phyloP scores from a whole-genome alignment of 1,284 basidiomycete species.

The Marasmius tenuissimus region DNA sequence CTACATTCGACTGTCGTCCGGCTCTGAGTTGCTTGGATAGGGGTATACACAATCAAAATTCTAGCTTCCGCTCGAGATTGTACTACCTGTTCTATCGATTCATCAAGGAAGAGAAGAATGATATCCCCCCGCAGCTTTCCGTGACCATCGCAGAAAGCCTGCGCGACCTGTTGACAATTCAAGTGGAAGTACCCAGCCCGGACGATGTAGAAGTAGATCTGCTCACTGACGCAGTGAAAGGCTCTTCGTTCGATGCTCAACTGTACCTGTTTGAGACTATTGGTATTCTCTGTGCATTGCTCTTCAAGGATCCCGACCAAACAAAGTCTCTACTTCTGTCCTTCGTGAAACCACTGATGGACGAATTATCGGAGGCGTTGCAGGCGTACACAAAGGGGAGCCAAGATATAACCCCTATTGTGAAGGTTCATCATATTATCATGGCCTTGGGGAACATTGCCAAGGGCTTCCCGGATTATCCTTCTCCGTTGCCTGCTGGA shows the following conservation, averaged over 20 bases:
- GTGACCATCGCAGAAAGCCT: slow-evolving; percentile 74
- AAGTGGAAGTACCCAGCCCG: slow-evolving; percentile 64
- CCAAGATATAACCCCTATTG: slow-evolving; percentile 71
- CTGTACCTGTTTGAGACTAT: slow-evolving; percentile 94
- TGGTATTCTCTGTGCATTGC: slow-evolving; percentile 81
- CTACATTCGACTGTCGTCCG: neutral
- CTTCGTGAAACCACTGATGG: slow-evolving; percentile 80
- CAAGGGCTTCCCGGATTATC: slow-evolving; percentile 95
- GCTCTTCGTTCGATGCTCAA: slow-evolving; percentile 85
- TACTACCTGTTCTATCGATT: slow-evolving; percentile 96
- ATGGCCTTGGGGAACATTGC: slow-evolving; percentile 94
- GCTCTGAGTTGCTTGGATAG: slow-evolving; percentile 40
- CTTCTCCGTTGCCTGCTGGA: slow-evolving; percentile 62
- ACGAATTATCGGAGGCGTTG: slow-evolving; percentile 72
- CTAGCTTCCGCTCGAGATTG: slow-evolving; percentile 74
- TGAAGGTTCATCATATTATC: slow-evolving; percentile 94
- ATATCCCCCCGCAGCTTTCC: slow-evolving; percentile 77
- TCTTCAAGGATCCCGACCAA: slow-evolving; percentile 69
- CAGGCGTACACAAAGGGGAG: slow-evolving; percentile 56
- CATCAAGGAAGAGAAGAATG: slow-evolving; percentile 81
- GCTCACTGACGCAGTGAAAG: slow-evolving; percentile 79
- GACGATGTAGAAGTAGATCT: slow-evolving; percentile 69
- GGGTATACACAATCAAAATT: slow-evolving; percentile 83
- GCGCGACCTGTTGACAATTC: slow-evolving; percentile 68
- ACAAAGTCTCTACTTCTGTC: slow-evolving; percentile 75